Conservation (phyloP, 768 basidiomycete species). For the Collybia sordida region DNA sequence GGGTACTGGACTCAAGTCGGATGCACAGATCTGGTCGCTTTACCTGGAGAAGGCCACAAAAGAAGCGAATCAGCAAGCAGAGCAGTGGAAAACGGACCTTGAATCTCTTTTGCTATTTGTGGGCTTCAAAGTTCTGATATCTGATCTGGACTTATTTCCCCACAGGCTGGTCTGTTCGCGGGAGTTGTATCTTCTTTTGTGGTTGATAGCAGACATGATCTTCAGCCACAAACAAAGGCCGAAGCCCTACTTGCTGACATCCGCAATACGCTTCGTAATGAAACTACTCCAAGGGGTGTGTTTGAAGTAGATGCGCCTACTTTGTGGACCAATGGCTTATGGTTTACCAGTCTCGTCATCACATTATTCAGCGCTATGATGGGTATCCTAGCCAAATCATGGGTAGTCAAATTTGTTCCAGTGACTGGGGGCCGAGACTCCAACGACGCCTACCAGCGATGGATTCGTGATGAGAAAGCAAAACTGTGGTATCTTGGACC, state of each 20-base stretch:
- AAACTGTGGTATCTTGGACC: not conserved
- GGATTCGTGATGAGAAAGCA: not conserved
- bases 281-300: not conserved
- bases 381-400: not conserved
- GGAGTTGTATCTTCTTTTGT: constrained; percentile 1
- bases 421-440: not conserved
- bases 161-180: constrained; percentile 3
- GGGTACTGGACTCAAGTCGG: too few relatives aligned
- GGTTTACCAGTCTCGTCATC: not conserved
- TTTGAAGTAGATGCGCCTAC: not conserved
- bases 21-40: not conserved
- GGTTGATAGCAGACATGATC: not conserved
- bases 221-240: not conserved
- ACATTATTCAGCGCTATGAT: not conserved
- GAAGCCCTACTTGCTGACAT: not conserved
- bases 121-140: not conserved
- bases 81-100: not conserved
- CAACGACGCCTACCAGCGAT: not conserved
- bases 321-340: not conserved
- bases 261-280: not conserved
- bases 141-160: too few relatives aligned
- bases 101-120: not conserved
- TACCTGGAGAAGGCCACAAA: not conserved
- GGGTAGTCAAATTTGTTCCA: not conserved
- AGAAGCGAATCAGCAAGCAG: not conserved